Base-by-base conservation (phyloP, 2,329 filamentous ascomycete species). In the Microascus cirrosus region DNA sequence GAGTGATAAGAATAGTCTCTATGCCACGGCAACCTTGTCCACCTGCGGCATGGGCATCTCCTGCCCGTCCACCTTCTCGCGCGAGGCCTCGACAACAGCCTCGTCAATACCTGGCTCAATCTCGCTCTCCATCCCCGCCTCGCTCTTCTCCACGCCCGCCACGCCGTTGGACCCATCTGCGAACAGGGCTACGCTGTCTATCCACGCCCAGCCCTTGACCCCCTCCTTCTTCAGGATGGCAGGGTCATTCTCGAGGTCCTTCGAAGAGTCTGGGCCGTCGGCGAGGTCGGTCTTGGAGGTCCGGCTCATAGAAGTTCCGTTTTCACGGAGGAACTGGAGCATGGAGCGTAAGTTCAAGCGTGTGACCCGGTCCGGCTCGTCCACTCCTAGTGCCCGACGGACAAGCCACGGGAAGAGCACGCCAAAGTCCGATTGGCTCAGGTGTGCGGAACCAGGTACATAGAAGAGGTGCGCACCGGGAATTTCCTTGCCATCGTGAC, bases 341-440 rank as follows among this genome's bases (percentile, higher is more conserved):
- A 80, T 70, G 1, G 83, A 82, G 1, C 83, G 73, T 3, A 81
- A 70, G 61, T 86, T 86, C 2, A 86, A 71, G 22, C 80, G 74
- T 55, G 86, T 67, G 0, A 80, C 77, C 13, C 81, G 74, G 65
- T 84, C 82, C 0, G 83, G 83, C 56, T 81, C 74, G 53, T 80
- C 77, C 0, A 79, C 78, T 1, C 76, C 75, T 62, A 84, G 82
- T 10, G 85, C 76, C 62, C 75, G 77, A 64, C 77, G 79, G 10
- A 80, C 83, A 53, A 85, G 64, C 79, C 85, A 87, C 0, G 89
- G 89, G 66, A 95, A 95, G 24, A 95, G 72, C 25, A 94, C 73
- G 39, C 88, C 90, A 64, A 94, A 95, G 66, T 95, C 90, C 22
- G 84, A 88, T 70, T 95, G 90, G 59, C 81, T 89, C 28, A 95